Conservation (phyloP, 2,329 filamentous ascomycete species). For the Paecilomyces sp. region DNA sequence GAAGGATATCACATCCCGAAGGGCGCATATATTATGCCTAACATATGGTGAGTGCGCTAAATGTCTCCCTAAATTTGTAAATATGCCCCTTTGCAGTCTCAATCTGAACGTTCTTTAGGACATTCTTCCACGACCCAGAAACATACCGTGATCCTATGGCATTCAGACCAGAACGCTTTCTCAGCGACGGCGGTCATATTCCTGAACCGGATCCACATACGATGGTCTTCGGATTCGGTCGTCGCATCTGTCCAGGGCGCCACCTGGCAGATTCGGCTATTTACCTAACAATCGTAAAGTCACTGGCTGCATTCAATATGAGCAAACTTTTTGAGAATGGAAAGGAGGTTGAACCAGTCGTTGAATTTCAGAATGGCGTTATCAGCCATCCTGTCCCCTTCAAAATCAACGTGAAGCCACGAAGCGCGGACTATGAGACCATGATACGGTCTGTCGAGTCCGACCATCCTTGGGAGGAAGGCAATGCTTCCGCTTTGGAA, state of each 20-base stretch:
- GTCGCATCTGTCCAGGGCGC: slow-evolving; percentile 26
- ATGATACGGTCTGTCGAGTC: background rate
- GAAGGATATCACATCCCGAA: slow-evolving; percentile 17
- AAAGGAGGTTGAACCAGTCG: slow-evolving; percentile 23
- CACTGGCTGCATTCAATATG: slow-evolving; percentile 38
- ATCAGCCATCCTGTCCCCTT: slow-evolving; percentile 21
- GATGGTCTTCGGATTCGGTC: slow-evolving; percentile 23
- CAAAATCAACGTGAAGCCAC: slow-evolving; percentile 19
- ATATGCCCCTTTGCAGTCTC: too few relatives aligned
- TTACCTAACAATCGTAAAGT: slow-evolving; percentile 30
- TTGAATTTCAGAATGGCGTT: slow-evolving; percentile 19
- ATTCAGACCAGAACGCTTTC: slow-evolving; percentile 33
- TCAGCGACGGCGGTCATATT: slow-evolving; percentile 11
- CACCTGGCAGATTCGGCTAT: slow-evolving; percentile 26
- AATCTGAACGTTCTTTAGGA: slow-evolving; percentile 13
- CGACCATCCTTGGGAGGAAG: background rate
- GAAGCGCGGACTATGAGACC: slow-evolving; percentile 17
- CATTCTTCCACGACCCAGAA: slow-evolving; percentile 28
- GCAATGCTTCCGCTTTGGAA: background rate
- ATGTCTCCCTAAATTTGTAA: background rate
- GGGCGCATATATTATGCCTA: slow-evolving; percentile 19
- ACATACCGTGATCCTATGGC: slow-evolving; percentile 20
- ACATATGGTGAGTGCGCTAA: slow-evolving; percentile 17
- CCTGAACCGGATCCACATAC: slow-evolving; percentile 23
- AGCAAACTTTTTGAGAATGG: slow-evolving; percentile 28